Percentiles rank a stretch among this genome's conserved stretches.
Evolutionary conservation across 805 yeast genomes (phyloP).

Genomic region (Metschnikowia arizonensis): DNA sequence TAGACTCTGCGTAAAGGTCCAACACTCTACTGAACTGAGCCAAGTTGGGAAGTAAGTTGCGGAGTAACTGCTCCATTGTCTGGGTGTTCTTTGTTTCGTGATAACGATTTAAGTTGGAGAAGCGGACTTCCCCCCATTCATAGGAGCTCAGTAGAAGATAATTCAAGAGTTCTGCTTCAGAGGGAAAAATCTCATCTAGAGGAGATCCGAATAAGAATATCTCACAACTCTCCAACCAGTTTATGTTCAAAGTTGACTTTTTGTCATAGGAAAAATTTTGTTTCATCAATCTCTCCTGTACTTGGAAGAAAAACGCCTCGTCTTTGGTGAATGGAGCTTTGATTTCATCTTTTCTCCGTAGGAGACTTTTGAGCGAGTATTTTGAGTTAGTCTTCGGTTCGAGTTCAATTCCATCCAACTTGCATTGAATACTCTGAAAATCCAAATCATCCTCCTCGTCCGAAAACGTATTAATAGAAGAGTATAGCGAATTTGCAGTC

Average conservation of each 20-base stretch:
- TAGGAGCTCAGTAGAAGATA: constrained; percentile 17
- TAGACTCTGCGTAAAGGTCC: constrained; percentile 17
- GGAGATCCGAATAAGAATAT: constrained; percentile 20
- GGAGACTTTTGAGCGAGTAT: constrained; percentile 8
- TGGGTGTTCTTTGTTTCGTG: constrained; percentile 8
- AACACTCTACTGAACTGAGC: constrained; percentile 15
- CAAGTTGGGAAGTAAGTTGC: constrained; percentile 10
- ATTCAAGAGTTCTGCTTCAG: constrained; percentile 9
- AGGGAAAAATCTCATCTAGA: constrained; percentile 13
- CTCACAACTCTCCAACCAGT: constrained; percentile 21
- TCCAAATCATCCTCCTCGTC: constrained; percentile 13
- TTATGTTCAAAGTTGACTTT: constrained; percentile 9
- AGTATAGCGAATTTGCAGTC: constrained; percentile 8
- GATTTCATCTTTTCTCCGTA: constrained; percentile 5
- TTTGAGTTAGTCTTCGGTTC: constrained; percentile 5
- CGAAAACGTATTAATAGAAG: constrained; percentile 5
- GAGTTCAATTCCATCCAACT: constrained; percentile 7
- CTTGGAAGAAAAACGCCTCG: constrained; percentile 8
- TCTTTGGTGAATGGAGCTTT: constrained; percentile 8
- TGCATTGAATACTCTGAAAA: constrained; percentile 13
- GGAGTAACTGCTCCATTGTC: constrained; percentile 4
- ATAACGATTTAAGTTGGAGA: constrained; percentile 15
- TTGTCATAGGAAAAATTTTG: constrained; percentile 10
- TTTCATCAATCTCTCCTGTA: constrained; percentile 5
- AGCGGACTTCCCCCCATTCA: constrained; percentile 21